Conservation (phyloP, 345 rosid species). For the Rhizophora mangle region DNA sequence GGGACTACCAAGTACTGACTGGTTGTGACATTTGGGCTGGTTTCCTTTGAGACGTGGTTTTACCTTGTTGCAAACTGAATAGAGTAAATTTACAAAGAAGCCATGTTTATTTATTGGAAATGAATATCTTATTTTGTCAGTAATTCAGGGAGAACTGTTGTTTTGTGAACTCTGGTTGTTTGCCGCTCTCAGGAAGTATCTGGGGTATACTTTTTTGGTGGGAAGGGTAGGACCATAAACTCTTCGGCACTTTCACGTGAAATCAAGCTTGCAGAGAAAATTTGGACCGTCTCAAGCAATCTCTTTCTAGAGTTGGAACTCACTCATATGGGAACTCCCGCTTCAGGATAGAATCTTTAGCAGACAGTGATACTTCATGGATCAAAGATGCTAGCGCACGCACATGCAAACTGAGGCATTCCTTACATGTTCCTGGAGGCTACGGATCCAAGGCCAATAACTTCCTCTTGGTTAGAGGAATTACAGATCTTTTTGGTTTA, state of each 20-base stretch:
- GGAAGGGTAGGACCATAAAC: constrained; percentile 54
- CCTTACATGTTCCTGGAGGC: no score
- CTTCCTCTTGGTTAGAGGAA: no score
- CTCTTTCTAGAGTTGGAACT: constrained; percentile 38
- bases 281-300: constrained; percentile 58
- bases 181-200: constrained; percentile 53
- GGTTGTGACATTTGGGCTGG: no score
- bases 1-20: no score
- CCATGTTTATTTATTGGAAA: neutral
- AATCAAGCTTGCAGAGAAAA: constrained; percentile 48
- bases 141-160: neutral
- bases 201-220: constrained; percentile 80
- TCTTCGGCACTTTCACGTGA: constrained; percentile 54
- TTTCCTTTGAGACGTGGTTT: no score
- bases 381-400: no score
- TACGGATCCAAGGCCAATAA: no score
- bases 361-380: no score
- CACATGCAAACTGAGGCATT: no score
- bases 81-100: no score
- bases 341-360: neutral
- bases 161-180: neutral
- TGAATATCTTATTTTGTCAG: neutral
- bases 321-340: constrained; percentile 13
- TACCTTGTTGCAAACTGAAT: no score
- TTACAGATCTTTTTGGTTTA: no score